These are phyloP conservation scores for Spizellomyces punctatus DNA, from an alignment of 192 early-diverging fungal species.

Conservation along the genomic window DNA sequence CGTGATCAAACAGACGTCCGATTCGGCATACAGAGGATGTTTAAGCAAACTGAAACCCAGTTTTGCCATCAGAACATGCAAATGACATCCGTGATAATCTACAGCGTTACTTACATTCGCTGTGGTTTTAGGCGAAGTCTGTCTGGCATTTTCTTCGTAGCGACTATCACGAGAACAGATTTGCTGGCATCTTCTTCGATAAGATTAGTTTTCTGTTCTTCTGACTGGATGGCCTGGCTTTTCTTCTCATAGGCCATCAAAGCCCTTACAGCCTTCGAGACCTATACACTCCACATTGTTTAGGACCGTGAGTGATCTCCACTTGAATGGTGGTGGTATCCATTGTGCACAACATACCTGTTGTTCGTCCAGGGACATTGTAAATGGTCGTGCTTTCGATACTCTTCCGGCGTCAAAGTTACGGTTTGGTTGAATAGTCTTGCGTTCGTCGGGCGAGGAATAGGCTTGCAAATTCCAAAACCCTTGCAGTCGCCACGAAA, in stretches of 20 bases:
- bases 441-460: too few relatives aligned
- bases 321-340: too few relatives aligned
- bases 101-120: constrained; percentile 53
- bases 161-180: constrained; percentile 63
- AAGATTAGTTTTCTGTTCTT: constrained; percentile 53
- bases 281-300: constrained; percentile 28
- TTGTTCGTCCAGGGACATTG: constrained; percentile 5
- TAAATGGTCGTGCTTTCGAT: background rate
- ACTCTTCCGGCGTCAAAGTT: too few relatives aligned
- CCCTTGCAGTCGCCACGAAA: too few relatives aligned
- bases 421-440: too few relatives aligned
- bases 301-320: background rate
- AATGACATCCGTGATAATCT: constrained; percentile 5
- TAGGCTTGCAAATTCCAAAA: too few relatives aligned
- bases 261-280: constrained; percentile 59
- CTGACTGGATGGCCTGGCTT: constrained; percentile 33
- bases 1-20: constrained; percentile 84
- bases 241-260: constrained; percentile 50
- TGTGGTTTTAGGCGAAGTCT: constrained; percentile 64
- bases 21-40: constrained; percentile 63
- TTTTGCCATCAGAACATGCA: background rate
- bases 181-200: constrained; percentile 48
- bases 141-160: constrained; percentile 70
- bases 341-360: background rate
- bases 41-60: constrained; percentile 60